A percentile compares a stretch with the other conserved stretches of the same genome.
Conservation (phyloP, 129 eudicot species). For the Oenanthe sinensis region DNA sequence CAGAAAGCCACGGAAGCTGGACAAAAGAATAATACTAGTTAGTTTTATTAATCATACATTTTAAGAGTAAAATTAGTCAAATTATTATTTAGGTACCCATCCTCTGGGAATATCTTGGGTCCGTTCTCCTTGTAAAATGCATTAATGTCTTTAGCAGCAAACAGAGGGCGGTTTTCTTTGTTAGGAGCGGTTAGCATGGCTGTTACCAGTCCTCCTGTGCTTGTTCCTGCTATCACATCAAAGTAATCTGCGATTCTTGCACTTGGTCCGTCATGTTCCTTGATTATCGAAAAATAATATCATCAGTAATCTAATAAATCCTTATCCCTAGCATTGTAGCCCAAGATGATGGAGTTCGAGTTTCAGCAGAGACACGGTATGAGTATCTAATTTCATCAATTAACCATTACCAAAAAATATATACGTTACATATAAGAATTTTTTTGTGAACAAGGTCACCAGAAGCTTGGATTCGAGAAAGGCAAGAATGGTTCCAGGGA, state of each 20-base stretch:
- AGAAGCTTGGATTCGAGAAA: conserved; percentile 70
- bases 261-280: conserved; percentile 62
- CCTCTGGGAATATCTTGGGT: conserved; percentile 52
- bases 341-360: not conserved
- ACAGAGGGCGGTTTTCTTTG: conserved; percentile 45
- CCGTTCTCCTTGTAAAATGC: conserved; percentile 40
- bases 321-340: not conserved
- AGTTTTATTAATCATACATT: not conserved
- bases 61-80: not conserved
- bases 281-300: not conserved
- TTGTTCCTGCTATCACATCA: conserved; percentile 71
- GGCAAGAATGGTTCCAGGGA: conserved; percentile 46
- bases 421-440: not conserved
- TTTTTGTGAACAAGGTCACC: conserved; percentile 20
- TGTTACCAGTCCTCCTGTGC: conserved; percentile 68
- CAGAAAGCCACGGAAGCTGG: conserved; percentile 16
- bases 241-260: conserved; percentile 71
- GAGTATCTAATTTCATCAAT: not conserved
- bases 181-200: conserved; percentile 73
- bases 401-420: not conserved
- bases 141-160: conserved; percentile 45
- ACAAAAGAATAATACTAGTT: not conserved
- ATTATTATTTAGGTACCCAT: conserved; percentile 20
- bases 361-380: not conserved
- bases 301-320: not conserved